Percentiles rank a stretch among this genome's conserved stretches.
phyloP scores from a whole-genome alignment of 495 filamentous ascomycete species.

The Amniculicola lignicola region DNA sequence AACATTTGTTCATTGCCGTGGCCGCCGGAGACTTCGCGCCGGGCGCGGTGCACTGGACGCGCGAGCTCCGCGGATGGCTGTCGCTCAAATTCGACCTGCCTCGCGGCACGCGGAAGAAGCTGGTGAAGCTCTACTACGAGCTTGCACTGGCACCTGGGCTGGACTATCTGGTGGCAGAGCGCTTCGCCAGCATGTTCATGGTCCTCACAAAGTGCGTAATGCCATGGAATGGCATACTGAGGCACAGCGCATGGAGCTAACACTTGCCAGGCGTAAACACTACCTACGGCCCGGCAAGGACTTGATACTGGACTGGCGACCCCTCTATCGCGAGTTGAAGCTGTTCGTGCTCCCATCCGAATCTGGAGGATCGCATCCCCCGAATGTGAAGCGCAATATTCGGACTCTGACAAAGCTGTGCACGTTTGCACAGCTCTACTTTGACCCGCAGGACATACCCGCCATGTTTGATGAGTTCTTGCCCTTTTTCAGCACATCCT shows the following conservation, averaged over 20 bases:
- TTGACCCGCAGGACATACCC: slow-evolving; percentile 80
- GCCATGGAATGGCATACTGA: neutral
- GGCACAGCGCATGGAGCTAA: slow-evolving; percentile 31
- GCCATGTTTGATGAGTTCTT: slow-evolving; percentile 91
- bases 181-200: slow-evolving; percentile 96
- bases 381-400: slow-evolving; percentile 63
- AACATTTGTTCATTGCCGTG: slow-evolving; percentile 85
- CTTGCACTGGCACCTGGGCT: slow-evolving; percentile 87
- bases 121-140: slow-evolving; percentile 91
- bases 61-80: slow-evolving; percentile 93
- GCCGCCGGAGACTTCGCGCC: slow-evolving; percentile 91
- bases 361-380: slow-evolving; percentile 56
- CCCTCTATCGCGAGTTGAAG: slow-evolving; percentile 88
- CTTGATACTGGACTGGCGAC: slow-evolving; percentile 86
- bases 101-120: slow-evolving; percentile 70
- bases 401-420: slow-evolving; percentile 81
- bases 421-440: slow-evolving; percentile 84
- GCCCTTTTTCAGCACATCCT: slow-evolving; percentile 93
- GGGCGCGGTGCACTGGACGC: slow-evolving; percentile 93
- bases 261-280: slow-evolving; percentile 75
- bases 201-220: slow-evolving; percentile 80
- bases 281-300: slow-evolving; percentile 88
- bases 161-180: slow-evolving; percentile 74
- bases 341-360: slow-evolving; percentile 81
- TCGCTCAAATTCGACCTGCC: slow-evolving; percentile 95